Evolutionary conservation across 345 rosid species (phyloP).

Genomic region (Citropsis articulata): DNA sequence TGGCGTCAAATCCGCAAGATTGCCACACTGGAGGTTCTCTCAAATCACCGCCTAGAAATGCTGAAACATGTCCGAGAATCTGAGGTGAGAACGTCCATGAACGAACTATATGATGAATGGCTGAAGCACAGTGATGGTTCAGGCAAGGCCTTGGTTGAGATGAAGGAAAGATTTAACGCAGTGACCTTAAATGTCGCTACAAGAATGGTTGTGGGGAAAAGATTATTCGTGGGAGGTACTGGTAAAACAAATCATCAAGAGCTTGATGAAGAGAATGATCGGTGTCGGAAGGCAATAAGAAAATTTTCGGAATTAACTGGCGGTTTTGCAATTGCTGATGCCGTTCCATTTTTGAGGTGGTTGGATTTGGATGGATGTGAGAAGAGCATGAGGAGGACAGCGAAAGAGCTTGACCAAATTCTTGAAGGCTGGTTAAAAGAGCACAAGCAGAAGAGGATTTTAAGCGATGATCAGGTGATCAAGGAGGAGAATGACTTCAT

Average conservation of each 20-base stretch:
- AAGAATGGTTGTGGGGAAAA: constrained; percentile 27
- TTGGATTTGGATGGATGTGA: constrained; percentile 34
- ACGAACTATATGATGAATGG: constrained; percentile 20
- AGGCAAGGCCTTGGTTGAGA: constrained; percentile 16
- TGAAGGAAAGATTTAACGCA: constrained; percentile 34
- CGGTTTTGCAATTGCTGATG: constrained; percentile 21
- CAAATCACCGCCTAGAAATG: constrained; percentile 29
- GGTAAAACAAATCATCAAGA: background rate
- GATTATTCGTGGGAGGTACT: background rate
- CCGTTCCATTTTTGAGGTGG: constrained; percentile 32
- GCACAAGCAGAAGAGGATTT: constrained; percentile 18
- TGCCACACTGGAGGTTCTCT: constrained; percentile 28
- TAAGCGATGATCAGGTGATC: background rate
- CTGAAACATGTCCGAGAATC: constrained; percentile 27
- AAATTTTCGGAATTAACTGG: constrained; percentile 21
- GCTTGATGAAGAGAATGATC: background rate
- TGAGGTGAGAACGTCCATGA: constrained; percentile 16
- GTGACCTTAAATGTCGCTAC: constrained; percentile 28
- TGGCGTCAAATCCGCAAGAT: constrained; percentile 40
- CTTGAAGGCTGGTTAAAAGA: constrained; percentile 27
- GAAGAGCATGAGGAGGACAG: constrained; percentile 25
- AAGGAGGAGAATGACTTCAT: constrained; percentile 28
- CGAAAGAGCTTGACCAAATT: constrained; percentile 19
- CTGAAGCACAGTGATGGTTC: background rate
- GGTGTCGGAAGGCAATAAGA: constrained; percentile 19